A percentile compares a stretch with the other conserved stretches of the same genome.
Conservation (phyloP, 148 eudicot species). For the Rhododendron henanense region DNA sequence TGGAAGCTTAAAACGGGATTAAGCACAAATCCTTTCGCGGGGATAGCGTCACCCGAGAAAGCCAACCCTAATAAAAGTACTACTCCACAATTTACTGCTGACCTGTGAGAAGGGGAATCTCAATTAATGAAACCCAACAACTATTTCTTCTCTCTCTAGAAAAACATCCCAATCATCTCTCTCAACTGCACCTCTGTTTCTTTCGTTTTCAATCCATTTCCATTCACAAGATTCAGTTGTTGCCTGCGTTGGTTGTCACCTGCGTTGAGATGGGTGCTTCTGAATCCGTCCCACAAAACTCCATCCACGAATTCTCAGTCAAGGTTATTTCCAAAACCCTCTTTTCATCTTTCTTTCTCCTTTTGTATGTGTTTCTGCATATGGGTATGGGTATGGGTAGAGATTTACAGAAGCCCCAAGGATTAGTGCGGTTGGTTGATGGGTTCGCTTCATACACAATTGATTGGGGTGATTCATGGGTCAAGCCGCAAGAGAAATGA, state of each 20-base stretch:
- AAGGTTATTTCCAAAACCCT: not conserved
- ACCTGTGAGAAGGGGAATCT: not conserved
- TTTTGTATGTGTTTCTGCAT: not conserved
- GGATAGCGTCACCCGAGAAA: not conserved
- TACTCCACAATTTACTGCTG: not conserved
- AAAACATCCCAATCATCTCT: not conserved
- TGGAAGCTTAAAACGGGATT: not conserved
- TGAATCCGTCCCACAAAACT: slow-evolving; percentile 16
- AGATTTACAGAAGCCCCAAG: not conserved
- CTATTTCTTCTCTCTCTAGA: not conserved
- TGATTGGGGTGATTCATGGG: no score
- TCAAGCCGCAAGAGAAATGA: no score
- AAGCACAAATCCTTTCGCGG: not conserved
- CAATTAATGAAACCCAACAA: not conserved
- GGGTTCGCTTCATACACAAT: no score
- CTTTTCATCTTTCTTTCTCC: not conserved
- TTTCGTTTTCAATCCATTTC: not conserved
- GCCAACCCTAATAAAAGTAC: not conserved
- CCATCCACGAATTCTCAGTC: slow-evolving; percentile 5
- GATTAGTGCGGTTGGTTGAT: no score
- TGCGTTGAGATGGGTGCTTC: slow-evolving; percentile 20
- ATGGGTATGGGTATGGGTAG: not conserved
- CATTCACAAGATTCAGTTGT: not conserved
- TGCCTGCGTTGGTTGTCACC: not conserved
- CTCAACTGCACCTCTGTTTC: not conserved